Conservation (phyloP, 2,329 filamentous ascomycete species). For the Colletotrichum acutatum region DNA sequence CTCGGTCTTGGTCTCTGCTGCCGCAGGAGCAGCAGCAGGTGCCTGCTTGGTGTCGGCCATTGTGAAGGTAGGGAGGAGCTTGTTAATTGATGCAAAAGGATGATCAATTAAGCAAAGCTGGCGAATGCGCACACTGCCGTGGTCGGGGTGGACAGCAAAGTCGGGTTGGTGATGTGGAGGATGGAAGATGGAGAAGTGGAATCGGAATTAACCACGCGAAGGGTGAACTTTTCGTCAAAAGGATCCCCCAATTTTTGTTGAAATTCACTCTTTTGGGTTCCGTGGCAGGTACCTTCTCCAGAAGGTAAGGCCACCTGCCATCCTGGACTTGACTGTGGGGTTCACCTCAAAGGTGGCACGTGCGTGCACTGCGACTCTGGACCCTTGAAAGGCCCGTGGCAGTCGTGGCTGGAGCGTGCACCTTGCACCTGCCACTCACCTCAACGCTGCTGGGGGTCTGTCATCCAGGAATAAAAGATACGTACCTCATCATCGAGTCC, state of each 20-base stretch:
- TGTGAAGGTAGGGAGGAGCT: slow-evolving; percentile 34
- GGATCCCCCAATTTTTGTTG: slow-evolving; percentile 35
- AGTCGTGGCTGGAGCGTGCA: slow-evolving; percentile 3
- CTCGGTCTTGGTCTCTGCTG: slow-evolving; percentile 52
- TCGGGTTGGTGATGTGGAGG: slow-evolving; percentile 21
- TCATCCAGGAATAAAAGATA: background rate
- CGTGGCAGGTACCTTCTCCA: slow-evolving; percentile 30
- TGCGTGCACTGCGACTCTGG: slow-evolving; percentile 23
- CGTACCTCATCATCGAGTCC: no score
- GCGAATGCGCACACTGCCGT: slow-evolving; percentile 13
- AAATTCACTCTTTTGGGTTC: slow-evolving; percentile 37
- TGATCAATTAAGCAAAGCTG: slow-evolving; percentile 26
- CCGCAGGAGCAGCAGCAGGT: background rate
- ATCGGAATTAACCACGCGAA: slow-evolving; percentile 24
- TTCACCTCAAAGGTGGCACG: slow-evolving; percentile 24
- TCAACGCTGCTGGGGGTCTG: background rate
- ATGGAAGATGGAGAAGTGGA: slow-evolving; percentile 35
- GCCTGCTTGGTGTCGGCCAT: slow-evolving; percentile 60
- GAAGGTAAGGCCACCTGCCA: slow-evolving; percentile 30
- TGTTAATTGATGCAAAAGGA: slow-evolving; percentile 12
- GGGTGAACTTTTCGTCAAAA: slow-evolving; percentile 31
- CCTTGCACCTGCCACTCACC: slow-evolving; percentile 17
- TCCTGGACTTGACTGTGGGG: slow-evolving; percentile 29
- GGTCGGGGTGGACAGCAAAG: slow-evolving; percentile 7
- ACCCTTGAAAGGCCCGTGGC: slow-evolving; percentile 24